These are phyloP conservation scores for Rheum nobile DNA, from an alignment of 148 eudicot species.

Conservation along the genomic window DNA sequence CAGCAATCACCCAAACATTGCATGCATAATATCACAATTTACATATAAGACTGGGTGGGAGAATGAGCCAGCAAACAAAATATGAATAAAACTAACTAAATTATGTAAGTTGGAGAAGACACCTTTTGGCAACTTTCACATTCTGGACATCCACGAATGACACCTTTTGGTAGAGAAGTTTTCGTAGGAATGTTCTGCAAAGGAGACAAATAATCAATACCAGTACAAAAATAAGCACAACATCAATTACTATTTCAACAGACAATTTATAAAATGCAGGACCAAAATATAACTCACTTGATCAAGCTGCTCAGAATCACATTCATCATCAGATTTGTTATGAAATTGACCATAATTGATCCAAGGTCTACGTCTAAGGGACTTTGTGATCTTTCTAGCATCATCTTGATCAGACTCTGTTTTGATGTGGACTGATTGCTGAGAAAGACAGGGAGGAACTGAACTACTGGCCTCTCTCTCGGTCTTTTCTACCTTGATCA, in stretches of 20 bases:
- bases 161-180: constrained; percentile 69
- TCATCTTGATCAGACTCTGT: constrained; percentile 25
- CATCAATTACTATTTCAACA: neutral
- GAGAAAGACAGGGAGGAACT: constrained; percentile 42
- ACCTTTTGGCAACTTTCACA: constrained; percentile 91
- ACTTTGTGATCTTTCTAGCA: constrained; percentile 33
- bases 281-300: constrained; percentile 16
- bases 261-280: neutral
- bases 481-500: constrained; percentile 41
- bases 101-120: neutral
- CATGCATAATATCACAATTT: neutral
- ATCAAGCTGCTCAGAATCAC: constrained; percentile 59
- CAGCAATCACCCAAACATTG: neutral
- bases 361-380: constrained; percentile 49
- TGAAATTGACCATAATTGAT: constrained; percentile 38
- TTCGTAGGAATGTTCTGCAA: constrained; percentile 38
- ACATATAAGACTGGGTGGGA: neutral
- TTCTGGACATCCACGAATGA: constrained; percentile 73
- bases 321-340: constrained; percentile 52
- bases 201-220: constrained; percentile 1
- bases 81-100: neutral
- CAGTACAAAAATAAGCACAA: neutral
- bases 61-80: neutral
- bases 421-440: constrained; percentile 32
- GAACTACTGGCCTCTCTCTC: constrained; percentile 35